Evolutionary conservation across 2,329 filamentous ascomycete species (phyloP).

Genomic region (Zymoseptoria pseudotritici): DNA sequence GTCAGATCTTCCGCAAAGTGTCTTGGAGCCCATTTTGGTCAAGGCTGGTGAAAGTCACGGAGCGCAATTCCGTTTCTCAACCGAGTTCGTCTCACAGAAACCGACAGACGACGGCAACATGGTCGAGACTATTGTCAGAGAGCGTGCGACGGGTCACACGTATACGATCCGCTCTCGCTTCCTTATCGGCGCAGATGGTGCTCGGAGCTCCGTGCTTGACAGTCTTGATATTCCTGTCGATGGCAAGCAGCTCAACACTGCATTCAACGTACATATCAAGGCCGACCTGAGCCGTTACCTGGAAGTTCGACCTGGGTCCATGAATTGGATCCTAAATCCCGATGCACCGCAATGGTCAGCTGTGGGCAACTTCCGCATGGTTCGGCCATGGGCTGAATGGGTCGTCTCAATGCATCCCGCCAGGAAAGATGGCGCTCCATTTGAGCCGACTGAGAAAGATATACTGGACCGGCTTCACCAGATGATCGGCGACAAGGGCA

Average conservation of each 20-base stretch:
- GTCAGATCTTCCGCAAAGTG: constrained; percentile 32
- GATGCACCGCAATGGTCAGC: constrained; percentile 45
- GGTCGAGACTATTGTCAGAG: constrained; percentile 30
- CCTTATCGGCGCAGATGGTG: constrained; percentile 52
- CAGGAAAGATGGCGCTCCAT: constrained; percentile 22
- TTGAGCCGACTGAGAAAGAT: constrained; percentile 38
- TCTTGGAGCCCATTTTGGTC: constrained; percentile 32
- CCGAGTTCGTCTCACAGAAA: constrained; percentile 24
- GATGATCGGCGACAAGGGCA: constrained; percentile 47
- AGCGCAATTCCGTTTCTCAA: constrained; percentile 27
- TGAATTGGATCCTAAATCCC: constrained; percentile 52
- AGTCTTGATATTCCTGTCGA: constrained; percentile 39
- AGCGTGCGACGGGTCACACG: constrained; percentile 30
- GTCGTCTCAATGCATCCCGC: constrained; percentile 37
- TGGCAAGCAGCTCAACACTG: constrained; percentile 33
- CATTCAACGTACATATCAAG: constrained; percentile 41
- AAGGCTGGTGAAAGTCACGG: constrained; percentile 26
- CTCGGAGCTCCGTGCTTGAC: constrained; percentile 35
- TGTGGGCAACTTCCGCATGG: constrained; percentile 47
- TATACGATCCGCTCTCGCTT: constrained; percentile 45
- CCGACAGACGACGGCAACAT: constrained; percentile 12
- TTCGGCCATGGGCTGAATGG: constrained; percentile 56
- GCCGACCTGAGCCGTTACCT: constrained; percentile 44
- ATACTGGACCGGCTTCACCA: constrained; percentile 38
- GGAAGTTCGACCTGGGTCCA: constrained; percentile 43